A percentile compares a stretch with the other conserved stretches of the same genome.
Evolutionary conservation across 2,329 filamentous ascomycete genomes (phyloP).

Genomic region (Polychaeton citri): DNA sequence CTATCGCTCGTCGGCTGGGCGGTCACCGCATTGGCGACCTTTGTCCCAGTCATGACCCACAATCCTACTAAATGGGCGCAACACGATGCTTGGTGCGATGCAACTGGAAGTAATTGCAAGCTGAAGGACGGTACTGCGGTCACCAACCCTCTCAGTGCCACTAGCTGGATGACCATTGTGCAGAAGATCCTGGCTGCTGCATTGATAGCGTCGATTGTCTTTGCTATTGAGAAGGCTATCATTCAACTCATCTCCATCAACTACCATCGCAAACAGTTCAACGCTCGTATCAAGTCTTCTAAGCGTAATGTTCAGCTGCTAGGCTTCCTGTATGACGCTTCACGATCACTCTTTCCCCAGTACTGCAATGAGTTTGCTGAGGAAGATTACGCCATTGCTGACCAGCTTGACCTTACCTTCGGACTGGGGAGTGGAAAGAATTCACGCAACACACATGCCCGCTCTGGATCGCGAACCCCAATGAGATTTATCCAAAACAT

Average conservation of each 20-base stretch:
- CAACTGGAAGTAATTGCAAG: neutral
- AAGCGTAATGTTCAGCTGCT: constrained; percentile 77
- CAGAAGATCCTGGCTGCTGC: constrained; percentile 52
- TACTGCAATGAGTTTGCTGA: constrained; percentile 84
- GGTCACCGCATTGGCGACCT: constrained; percentile 46
- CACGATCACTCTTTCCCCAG: constrained; percentile 74
- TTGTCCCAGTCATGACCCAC: constrained; percentile 35
- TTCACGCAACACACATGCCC: constrained; percentile 29
- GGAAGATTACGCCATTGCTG: constrained; percentile 84
- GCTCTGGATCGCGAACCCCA: constrained; percentile 56
- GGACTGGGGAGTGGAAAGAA: constrained; percentile 43
- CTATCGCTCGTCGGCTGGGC: constrained; percentile 49
- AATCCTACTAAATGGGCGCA: constrained; percentile 19
- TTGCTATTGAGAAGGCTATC: constrained; percentile 63
- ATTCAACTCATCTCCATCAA: constrained; percentile 75
- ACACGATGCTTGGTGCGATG: neutral
- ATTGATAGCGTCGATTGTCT: constrained; percentile 55
- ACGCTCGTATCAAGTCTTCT: constrained; percentile 70
- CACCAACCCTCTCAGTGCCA: constrained; percentile 6
- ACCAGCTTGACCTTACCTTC: constrained; percentile 46
- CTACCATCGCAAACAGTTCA: constrained; percentile 75
- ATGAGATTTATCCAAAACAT: constrained; percentile 59
- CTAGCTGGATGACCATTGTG: constrained; percentile 42
- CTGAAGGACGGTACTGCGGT: constrained; percentile 2
- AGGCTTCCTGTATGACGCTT: constrained; percentile 79